phyloP scores from a whole-genome alignment of 495 filamentous ascomycete genomes.

The Baudoinia panamericana region DNA sequence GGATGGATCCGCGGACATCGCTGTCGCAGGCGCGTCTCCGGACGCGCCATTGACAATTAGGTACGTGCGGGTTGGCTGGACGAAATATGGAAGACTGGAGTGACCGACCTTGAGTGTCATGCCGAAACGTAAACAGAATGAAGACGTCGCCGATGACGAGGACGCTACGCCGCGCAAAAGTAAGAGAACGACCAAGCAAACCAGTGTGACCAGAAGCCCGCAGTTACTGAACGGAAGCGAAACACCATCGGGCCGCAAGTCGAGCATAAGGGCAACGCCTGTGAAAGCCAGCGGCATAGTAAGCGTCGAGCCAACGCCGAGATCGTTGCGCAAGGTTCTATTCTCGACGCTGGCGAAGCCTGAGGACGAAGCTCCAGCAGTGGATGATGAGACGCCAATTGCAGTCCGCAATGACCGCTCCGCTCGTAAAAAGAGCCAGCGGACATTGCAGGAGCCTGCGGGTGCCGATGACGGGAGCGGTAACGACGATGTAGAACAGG shows the following conservation, averaged over 20 bases:
- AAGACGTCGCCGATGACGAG: constrained; percentile 7
- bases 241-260: constrained; percentile 17
- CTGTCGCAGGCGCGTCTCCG: no score
- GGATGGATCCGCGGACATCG: no score
- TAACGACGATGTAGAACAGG: constrained; percentile 59
- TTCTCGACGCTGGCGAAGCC: constrained; percentile 18
- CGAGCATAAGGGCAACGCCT: constrained; percentile 9
- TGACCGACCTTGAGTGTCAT: constrained; percentile 7
- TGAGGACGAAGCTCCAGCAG: constrained; percentile 1
- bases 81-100: no score
- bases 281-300: constrained; percentile 12
- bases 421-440: constrained; percentile 73
- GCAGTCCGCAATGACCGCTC: constrained; percentile 46
- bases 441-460: constrained; percentile 54
- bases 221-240: neutral
- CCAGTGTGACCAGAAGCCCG: neutral
- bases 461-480: constrained; percentile 40
- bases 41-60: no score
- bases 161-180: constrained; percentile 16
- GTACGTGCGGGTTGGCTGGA: no score
- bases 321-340: constrained; percentile 20
- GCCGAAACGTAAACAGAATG: constrained; percentile 12
- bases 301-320: constrained; percentile 14
- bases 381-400: constrained; percentile 11
- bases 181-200: constrained; percentile 1